Conservation (phyloP, 1,284 basidiomycete species). For the Pseudozyma thailandica region DNA sequence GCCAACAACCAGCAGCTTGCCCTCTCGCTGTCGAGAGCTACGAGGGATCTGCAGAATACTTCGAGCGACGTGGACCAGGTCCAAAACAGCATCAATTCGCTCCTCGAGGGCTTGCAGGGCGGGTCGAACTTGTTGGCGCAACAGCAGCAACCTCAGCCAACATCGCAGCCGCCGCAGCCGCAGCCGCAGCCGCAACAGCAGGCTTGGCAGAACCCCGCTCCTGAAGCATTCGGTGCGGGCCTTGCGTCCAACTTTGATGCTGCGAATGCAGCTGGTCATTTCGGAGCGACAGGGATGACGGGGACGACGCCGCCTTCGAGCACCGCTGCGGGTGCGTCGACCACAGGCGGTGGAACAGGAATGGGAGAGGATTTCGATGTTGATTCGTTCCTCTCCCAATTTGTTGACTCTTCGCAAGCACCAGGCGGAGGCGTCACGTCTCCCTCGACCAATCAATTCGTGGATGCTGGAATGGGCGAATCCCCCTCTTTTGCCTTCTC, state of each 20-base stretch:
- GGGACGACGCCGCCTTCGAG: constrained; percentile 24
- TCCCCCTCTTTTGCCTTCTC: constrained; percentile 40
- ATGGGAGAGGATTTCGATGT: constrained; percentile 59
- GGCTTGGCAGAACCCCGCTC: not conserved
- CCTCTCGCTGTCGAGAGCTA: constrained; percentile 27
- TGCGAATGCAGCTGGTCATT: not conserved
- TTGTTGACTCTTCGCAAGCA: constrained; percentile 50
- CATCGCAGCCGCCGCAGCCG: too few species aligned
- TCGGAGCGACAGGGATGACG: not conserved
- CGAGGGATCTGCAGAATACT: constrained; percentile 74
- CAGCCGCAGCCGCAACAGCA: not conserved
- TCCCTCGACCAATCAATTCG: constrained; percentile 10
- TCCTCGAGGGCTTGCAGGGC: constrained; percentile 79
- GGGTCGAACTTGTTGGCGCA: constrained; percentile 60
- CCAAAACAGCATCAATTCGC: constrained; percentile 77
- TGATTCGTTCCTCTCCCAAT: constrained; percentile 60
- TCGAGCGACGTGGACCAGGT: constrained; percentile 79
- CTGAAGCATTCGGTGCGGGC: not conserved
- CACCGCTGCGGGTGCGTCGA: not conserved
- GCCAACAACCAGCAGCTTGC: constrained; percentile 44
- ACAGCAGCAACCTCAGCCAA: constrained; percentile 2
- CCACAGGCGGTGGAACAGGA: too few species aligned
- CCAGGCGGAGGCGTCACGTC: constrained; percentile 41
- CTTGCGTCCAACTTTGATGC: constrained; percentile 4
- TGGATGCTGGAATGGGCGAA: constrained; percentile 10